Evolutionary conservation across 176 grass and related monocot genomes (phyloP).

Genomic region (Aegilops longissima): DNA sequence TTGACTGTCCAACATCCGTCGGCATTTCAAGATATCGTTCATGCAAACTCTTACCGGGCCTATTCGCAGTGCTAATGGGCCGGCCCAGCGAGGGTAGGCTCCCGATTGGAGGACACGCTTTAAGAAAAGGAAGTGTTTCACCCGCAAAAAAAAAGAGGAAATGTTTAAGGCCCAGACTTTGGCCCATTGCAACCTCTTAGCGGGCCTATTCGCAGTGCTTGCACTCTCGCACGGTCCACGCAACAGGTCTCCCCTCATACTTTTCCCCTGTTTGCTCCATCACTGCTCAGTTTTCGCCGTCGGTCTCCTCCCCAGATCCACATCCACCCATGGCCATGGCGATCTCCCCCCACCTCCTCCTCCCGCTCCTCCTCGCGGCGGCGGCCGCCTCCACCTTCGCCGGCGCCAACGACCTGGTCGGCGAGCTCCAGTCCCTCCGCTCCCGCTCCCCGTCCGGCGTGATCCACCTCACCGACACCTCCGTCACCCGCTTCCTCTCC

Average conservation of each 20-base stretch:
- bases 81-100: too few species aligned
- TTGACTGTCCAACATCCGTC: too few species aligned
- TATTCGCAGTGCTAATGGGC: too few species aligned
- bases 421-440: conserved; percentile 76
- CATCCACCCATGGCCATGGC: conserved; percentile 41
- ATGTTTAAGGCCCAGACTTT: not conserved
- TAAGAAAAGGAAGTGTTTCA: not conserved
- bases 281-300: not conserved
- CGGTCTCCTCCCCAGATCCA: conserved; percentile 30
- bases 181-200: too few species aligned
- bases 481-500: conserved; percentile 73
- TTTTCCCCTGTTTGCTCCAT: not conserved
- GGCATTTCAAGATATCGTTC: too few species aligned
- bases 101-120: not conserved
- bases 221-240: not conserved
- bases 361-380: conserved; percentile 24
- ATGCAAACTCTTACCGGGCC: too few species aligned
- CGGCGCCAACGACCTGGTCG: conserved; percentile 54
- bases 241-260: not conserved
- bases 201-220: not conserved
- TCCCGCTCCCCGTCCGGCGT: conserved; percentile 68
- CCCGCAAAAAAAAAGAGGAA: not conserved
- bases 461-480: conserved; percentile 76
- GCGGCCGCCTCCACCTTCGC: not conserved
- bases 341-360: conserved; percentile 24